These are phyloP conservation scores for Clavulina sp. DNA, from an alignment of 768 basidiomycete genomes.

Conservation along the genomic window DNA sequence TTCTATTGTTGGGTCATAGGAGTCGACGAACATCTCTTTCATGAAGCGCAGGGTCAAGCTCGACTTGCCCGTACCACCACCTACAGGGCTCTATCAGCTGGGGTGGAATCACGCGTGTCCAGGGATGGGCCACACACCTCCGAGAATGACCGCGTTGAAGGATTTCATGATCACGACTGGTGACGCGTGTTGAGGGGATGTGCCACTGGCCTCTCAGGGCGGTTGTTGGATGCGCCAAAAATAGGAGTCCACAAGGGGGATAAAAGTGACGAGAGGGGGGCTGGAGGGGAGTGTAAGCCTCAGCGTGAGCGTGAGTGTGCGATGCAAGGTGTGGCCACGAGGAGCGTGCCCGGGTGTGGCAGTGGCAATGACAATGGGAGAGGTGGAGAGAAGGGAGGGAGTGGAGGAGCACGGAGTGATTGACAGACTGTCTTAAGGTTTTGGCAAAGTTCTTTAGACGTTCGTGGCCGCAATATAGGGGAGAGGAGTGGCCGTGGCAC, in stretches of 20 bases:
- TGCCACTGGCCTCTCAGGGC: too few species aligned
- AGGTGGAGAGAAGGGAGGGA: background rate
- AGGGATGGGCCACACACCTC: background rate
- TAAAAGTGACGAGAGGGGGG: background rate
- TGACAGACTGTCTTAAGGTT: too few species aligned
- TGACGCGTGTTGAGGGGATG: background rate
- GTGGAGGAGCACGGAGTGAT: too few species aligned
- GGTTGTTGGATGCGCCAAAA: background rate
- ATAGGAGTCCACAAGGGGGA: background rate
- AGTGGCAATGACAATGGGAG: background rate
- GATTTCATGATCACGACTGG: too few species aligned
- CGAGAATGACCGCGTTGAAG: slow-evolving; percentile 1
- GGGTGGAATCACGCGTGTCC: background rate
- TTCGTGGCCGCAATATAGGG: too few species aligned
- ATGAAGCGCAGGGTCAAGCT: slow-evolving; percentile 10
- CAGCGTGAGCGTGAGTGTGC: background rate
- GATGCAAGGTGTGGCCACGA: background rate
- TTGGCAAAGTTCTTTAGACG: too few species aligned
- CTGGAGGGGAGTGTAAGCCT: background rate
- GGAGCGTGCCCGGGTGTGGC: background rate
- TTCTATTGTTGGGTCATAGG: slow-evolving; percentile 12
- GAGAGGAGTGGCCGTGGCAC: too few species aligned
- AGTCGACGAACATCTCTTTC: slow-evolving; percentile 6
- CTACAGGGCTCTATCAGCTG: background rate
- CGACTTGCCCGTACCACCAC: slow-evolving; percentile 11